Evolutionary conservation across 176 grass and related monocot species (phyloP).

Genomic region (Aegilops umbellulata): DNA sequence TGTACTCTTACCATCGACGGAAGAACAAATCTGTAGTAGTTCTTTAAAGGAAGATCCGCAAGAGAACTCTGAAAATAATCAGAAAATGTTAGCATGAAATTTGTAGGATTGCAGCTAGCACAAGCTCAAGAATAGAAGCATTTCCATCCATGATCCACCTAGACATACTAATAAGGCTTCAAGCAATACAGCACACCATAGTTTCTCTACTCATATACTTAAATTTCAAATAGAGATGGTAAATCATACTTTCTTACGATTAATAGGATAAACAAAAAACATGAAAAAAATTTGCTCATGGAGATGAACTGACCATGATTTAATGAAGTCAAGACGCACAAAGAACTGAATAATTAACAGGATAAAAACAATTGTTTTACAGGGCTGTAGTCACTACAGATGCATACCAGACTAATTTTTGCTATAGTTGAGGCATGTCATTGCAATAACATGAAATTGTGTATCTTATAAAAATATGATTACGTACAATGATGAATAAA

Average conservation of each 20-base stretch:
- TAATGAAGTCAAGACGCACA: conserved; percentile 21
- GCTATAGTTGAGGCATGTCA: background rate
- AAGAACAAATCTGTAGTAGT: conserved; percentile 97
- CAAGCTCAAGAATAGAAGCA: conserved; percentile 5
- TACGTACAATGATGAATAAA: background rate
- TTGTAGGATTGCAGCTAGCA: background rate
- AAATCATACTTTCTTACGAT: background rate
- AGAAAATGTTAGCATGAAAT: conserved; percentile 34
- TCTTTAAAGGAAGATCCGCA: conserved; percentile 92
- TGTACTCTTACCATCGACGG: conserved; percentile 65
- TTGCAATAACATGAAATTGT: background rate
- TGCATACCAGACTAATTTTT: background rate
- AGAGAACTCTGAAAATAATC: conserved; percentile 90
- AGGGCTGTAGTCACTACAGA: background rate
- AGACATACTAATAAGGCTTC: conserved; percentile 3
- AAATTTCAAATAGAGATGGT: conserved; percentile 17
- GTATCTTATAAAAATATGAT: conserved; percentile 15
- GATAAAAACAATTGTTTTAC: background rate
- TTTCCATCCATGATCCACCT: background rate
- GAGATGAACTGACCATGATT: conserved; percentile 17
- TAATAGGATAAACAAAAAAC: background rate
- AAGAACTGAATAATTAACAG: background rate
- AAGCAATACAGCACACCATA: background rate
- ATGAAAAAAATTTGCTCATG: background rate
- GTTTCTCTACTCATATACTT: background rate